Percentiles rank a stretch among this genome's conserved stretches.
phyloP scores from a whole-genome alignment of 495 filamentous ascomycete genomes.

The Aspergillus coremiiformis region DNA sequence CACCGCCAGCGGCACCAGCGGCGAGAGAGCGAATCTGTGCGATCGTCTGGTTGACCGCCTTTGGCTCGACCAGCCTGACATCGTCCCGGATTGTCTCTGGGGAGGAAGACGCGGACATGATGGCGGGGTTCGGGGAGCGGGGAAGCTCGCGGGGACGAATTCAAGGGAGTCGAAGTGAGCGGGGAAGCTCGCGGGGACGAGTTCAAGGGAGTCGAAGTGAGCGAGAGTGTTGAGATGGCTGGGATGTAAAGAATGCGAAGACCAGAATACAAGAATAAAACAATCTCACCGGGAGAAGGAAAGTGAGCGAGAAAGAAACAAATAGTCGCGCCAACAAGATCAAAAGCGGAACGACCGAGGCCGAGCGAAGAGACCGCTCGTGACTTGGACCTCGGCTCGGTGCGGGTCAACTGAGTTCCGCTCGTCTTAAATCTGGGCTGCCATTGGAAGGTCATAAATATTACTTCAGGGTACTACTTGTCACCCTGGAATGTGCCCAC shows the following conservation, averaged over 20 bases:
- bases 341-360: conserved; percentile 4
- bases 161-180: conserved; percentile 7
- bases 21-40: conserved; percentile 65
- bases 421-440: too few relatives aligned
- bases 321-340: background rate
- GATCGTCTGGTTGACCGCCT: conserved; percentile 39
- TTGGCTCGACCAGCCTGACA: conserved; percentile 25
- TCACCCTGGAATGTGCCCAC: background rate
- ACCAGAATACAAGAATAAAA: too few relatives aligned
- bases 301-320: background rate
- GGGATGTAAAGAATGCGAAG: background rate
- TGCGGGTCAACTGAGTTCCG: conserved; percentile 19
- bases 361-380: background rate
- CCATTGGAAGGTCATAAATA: too few relatives aligned
- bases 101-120: conserved; percentile 29
- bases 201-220: too few relatives aligned
- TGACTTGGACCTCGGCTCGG: conserved; percentile 27
- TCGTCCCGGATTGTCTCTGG: conserved; percentile 30
- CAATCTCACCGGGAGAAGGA: conserved; percentile 4
- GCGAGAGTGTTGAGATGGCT: background rate
- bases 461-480: too few relatives aligned
- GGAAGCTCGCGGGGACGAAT: conserved; percentile 5
- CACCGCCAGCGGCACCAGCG: conserved; percentile 86
- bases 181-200: conserved; percentile 1
- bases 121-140: conserved; percentile 11